Evolutionary conservation across 2,329 filamentous ascomycete species (phyloP).

Genomic region (Niveomyces coronatus): DNA sequence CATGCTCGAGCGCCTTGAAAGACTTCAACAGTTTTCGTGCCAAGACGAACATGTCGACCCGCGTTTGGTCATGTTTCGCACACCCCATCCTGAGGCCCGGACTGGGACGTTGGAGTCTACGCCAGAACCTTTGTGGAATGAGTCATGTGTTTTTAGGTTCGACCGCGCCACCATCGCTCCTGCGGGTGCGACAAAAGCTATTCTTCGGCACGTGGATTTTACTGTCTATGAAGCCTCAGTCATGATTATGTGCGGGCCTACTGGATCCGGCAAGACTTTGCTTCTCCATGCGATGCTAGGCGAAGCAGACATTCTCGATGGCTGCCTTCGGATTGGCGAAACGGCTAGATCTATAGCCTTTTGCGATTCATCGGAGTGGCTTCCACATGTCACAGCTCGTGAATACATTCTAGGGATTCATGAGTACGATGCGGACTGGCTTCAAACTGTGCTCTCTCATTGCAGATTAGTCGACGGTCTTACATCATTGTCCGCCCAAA

Average conservation of each 20-base stretch:
- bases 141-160: background rate
- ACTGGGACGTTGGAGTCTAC: no score
- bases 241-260: background rate
- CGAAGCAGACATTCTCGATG: background rate
- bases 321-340: background rate
- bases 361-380: background rate
- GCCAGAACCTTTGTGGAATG: background rate
- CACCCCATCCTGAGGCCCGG: background rate
- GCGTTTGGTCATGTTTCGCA: background rate
- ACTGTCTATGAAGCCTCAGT: background rate
- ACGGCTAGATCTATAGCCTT: background rate
- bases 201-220: background rate
- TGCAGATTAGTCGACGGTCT: background rate
- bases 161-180: background rate
- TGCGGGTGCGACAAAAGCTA: background rate
- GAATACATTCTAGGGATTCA: background rate
- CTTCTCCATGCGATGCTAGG: background rate
- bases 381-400: background rate
- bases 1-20: background rate
- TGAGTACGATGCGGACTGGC: slow-evolving; percentile 1
- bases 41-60: background rate
- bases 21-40: background rate
- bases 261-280: background rate
- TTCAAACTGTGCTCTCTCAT: background rate
- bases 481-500: background rate